phyloP scores from a whole-genome alignment of 2,329 filamentous ascomycete genomes.

The Ambrosiella xylebori region DNA sequence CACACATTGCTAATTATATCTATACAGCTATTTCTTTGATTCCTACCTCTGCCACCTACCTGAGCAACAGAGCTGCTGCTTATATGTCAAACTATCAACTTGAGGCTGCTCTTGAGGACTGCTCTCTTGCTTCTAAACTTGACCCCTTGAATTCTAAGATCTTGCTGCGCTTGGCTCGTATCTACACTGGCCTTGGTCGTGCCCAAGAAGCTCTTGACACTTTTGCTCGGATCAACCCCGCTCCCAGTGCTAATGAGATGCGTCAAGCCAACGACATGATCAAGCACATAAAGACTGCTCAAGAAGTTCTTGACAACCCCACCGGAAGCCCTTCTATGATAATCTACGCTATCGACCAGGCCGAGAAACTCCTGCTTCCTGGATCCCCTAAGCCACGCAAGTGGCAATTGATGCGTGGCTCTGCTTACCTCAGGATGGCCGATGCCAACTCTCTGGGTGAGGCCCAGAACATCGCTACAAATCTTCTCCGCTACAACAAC shows the following conservation, averaged over 20 bases:
- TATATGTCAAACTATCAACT: slow-evolving; percentile 78
- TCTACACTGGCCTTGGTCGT: slow-evolving; percentile 73
- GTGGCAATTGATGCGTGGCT: slow-evolving; percentile 84
- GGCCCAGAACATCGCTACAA: slow-evolving; percentile 84
- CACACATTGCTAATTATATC: background rate
- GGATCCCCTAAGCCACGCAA: slow-evolving; percentile 71
- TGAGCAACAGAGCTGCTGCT: slow-evolving; percentile 87
- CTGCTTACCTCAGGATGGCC: slow-evolving; percentile 85
- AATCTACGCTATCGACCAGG: slow-evolving; percentile 77
- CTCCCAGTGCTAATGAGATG: slow-evolving; percentile 71
- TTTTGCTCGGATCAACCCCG: slow-evolving; percentile 62
- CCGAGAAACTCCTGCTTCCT: slow-evolving; percentile 59
- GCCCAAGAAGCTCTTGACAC: slow-evolving; percentile 75
- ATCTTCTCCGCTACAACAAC: slow-evolving; percentile 65
- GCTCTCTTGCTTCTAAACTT: slow-evolving; percentile 61
- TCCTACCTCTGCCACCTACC: slow-evolving; percentile 71
- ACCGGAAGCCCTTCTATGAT: slow-evolving; percentile 63
- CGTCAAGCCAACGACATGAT: slow-evolving; percentile 72
- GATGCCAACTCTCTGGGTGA: slow-evolving; percentile 77
- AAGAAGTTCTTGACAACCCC: slow-evolving; percentile 59
- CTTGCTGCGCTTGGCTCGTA: slow-evolving; percentile 68
- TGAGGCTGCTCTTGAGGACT: slow-evolving; percentile 69
- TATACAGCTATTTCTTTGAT: slow-evolving; percentile 73
- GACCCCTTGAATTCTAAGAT: slow-evolving; percentile 81
- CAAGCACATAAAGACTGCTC: slow-evolving; percentile 61